Evolutionary conservation across 306 rosid genomes (phyloP), one percentile per base, ranked within the genome.

Genomic region (Dicorynia guianensis): DNA sequence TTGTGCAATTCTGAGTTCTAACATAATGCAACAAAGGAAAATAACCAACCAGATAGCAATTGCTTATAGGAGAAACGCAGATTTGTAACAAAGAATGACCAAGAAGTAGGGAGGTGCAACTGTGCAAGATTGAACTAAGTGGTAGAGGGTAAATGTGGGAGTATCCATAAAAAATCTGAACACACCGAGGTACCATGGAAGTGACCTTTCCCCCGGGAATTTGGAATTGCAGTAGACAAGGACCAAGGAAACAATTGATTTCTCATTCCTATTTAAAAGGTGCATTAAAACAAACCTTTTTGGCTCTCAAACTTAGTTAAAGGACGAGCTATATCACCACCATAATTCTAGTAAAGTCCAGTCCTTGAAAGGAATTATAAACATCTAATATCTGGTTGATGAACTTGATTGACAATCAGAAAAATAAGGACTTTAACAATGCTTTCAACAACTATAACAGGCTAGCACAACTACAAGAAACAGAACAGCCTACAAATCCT

Each of bases 401-500:
- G 8, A 30, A 54, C 64, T 25, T 25, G 6, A 59, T 20, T 57
- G 40, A 57, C 20, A 19, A 57, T 5, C 20, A 30, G 0, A 13
- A 10, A 59, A 59, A 35, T 59, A 13, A 58, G 17, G 11, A 2
- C 18, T 30, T 20, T 14, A 13, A 47, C 12, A 48, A 46, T 49
- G 11, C 14, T 48, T n/a, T 15, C 60, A 30, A 5, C 44, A 64
- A 34, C 44, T 34, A 15, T 6, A 5, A 8, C 17, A 11, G 60
- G 7, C 48, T 4, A 14, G 43, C 15, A 48, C 4, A 15, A 14
- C 30, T 35, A 48, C 4, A 15, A 14, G 8, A 59, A 50, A 46
- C 12, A 47, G 42, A 30, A 8, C 43, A 47, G 72, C 19, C 67
- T 53, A 34, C 19, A 35, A 58, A 71, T 25, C 20, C n/a, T 76